Conservation (phyloP, 2,329 filamentous ascomycete species). For the Pseudocercospora musae region DNA sequence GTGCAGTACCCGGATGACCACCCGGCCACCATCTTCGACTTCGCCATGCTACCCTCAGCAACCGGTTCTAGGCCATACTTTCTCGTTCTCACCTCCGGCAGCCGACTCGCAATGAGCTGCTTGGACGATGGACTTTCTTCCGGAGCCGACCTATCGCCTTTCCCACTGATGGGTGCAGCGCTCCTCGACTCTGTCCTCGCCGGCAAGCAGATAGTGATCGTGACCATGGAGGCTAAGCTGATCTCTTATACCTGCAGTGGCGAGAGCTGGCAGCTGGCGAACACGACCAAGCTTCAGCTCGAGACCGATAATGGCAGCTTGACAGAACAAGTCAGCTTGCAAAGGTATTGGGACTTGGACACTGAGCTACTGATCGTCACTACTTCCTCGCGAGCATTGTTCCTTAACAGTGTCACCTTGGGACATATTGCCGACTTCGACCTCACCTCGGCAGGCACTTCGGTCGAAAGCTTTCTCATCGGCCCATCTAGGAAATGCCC, state of each 20-base stretch:
- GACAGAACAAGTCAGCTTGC: constrained; percentile 21
- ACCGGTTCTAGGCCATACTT: constrained; percentile 43
- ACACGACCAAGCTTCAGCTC: constrained; percentile 13
- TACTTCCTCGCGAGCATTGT: constrained; percentile 13
- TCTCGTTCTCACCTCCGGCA: constrained; percentile 62
- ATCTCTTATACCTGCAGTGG: constrained; percentile 18
- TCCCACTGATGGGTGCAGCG: constrained; percentile 27
- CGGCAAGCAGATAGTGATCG: constrained; percentile 20
- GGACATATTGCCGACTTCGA: constrained; percentile 19
- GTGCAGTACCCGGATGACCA: constrained; percentile 57
- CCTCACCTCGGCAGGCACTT: constrained; percentile 1
- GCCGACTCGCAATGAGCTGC: constrained; percentile 58
- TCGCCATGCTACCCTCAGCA: constrained; percentile 44
- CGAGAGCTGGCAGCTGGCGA: constrained; percentile 15
- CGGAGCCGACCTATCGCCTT: constrained; percentile 19
- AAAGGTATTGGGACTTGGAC: constrained; percentile 22
- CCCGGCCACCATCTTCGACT: constrained; percentile 62
- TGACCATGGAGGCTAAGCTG: constrained; percentile 27
- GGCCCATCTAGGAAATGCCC: constrained; percentile 43
- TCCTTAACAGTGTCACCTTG: constrained; percentile 24
- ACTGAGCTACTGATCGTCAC: constrained; percentile 25
- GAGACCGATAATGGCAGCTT: constrained; percentile 16
- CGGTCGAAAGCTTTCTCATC: constrained; percentile 17
- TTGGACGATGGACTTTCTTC: constrained; percentile 41
- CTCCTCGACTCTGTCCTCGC: constrained; percentile 18